phyloP scores from a whole-genome alignment of 129 eudicot genomes.

The Flaveria linearis region DNA sequence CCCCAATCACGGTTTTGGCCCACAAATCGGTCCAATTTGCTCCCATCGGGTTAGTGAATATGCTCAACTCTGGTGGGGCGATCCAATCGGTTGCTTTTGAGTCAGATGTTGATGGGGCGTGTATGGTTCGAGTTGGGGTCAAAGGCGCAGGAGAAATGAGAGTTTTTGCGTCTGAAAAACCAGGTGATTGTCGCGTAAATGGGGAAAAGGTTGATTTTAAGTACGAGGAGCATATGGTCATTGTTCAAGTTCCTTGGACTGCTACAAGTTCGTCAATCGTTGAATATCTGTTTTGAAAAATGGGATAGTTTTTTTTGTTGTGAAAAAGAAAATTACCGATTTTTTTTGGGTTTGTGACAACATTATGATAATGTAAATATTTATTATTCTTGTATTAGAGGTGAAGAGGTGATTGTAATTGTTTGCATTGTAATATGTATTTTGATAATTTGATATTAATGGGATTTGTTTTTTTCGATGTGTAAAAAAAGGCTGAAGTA shows the following conservation, averaged over 20 bases:
- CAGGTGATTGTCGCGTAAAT: conserved; percentile 35
- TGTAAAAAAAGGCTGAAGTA: not conserved
- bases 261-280: conserved; percentile 41
- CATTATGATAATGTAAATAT: conserved; percentile 14
- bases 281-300: conserved; percentile 52
- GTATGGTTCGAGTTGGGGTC: conserved; percentile 41
- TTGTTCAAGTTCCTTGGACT: conserved; percentile 60
- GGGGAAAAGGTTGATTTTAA: conserved; percentile 50
- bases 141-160: conserved; percentile 60
- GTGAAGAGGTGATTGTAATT: not conserved
- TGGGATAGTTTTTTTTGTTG: not conserved
- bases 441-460: not conserved
- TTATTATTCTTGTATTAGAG: not conserved
- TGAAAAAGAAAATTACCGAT: not conserved
- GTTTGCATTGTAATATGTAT: not conserved
- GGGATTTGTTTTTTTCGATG: not conserved
- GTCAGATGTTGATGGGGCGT: conserved; percentile 21
- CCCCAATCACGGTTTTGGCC: conserved; percentile 51
- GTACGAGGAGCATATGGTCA: conserved; percentile 57
- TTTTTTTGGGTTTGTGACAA: not conserved
- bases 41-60: conserved; percentile 93
- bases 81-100: conserved; percentile 41
- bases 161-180: conserved; percentile 56
- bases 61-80: conserved; percentile 91
- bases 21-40: conserved; percentile 62